Evolutionary conservation across 495 filamentous ascomycete genomes (phyloP).

Genomic region (Daldinia grandis): DNA sequence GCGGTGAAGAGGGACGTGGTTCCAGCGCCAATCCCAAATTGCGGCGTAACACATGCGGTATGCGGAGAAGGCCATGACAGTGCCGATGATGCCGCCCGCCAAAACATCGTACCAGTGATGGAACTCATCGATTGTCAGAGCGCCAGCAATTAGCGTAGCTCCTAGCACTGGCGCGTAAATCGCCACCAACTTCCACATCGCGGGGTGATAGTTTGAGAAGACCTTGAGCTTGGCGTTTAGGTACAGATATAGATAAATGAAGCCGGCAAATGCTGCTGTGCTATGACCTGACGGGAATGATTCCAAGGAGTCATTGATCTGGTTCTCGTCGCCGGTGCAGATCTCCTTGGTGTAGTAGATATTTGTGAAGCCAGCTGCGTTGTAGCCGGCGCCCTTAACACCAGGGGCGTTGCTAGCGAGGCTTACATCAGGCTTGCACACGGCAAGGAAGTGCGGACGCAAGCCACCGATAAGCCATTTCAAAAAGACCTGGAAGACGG

Average conservation of each 20-base stretch:
- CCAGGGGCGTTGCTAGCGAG: slow-evolving; percentile 44
- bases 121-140: slow-evolving; percentile 67
- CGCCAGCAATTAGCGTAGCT: slow-evolving; percentile 64
- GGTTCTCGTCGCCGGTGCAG: slow-evolving; percentile 51
- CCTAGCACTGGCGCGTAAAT: slow-evolving; percentile 67
- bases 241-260: slow-evolving; percentile 66
- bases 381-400: slow-evolving; percentile 46
- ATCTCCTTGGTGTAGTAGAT: slow-evolving; percentile 61
- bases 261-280: slow-evolving; percentile 65
- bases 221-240: slow-evolving; percentile 72
- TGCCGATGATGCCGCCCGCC: slow-evolving; percentile 65
- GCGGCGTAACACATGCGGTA: slow-evolving; percentile 67
- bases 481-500: slow-evolving; percentile 65
- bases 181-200: slow-evolving; percentile 68
- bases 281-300: slow-evolving; percentile 70
- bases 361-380: slow-evolving; percentile 54
- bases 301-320: slow-evolving; percentile 62
- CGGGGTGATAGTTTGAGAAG: slow-evolving; percentile 66
- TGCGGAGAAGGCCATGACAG: slow-evolving; percentile 61
- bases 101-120: slow-evolving; percentile 70
- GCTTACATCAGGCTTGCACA: slow-evolving; percentile 62
- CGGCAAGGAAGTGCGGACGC: slow-evolving; percentile 65
- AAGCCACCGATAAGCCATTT: slow-evolving; percentile 67
- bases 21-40: slow-evolving; percentile 67
- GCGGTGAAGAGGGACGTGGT: slow-evolving; percentile 61